Percentiles rank a stretch among this genome's conserved stretches.
phyloP scores from a whole-genome alignment of 2,329 filamentous ascomycete genomes.

The Trichoderma hamatum region DNA sequence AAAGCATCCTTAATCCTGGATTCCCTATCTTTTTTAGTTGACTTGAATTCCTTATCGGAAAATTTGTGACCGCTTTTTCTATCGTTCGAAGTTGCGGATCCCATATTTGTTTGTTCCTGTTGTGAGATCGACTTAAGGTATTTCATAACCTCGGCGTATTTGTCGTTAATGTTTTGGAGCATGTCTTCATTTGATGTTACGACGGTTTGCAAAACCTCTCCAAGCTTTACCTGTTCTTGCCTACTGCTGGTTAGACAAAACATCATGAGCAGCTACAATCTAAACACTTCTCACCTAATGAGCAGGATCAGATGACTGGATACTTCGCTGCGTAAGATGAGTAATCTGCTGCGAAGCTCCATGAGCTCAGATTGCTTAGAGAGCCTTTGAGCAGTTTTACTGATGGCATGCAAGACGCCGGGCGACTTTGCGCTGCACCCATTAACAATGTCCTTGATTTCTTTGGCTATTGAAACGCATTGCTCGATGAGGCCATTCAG shows the following conservation, averaged over 20 bases:
- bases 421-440: background rate
- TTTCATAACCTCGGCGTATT: background rate
- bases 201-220: background rate
- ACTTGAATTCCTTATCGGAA: background rate
- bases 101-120: background rate
- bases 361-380: background rate
- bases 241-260: background rate
- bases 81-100: background rate
- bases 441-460: background rate
- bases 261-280: background rate
- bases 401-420: background rate
- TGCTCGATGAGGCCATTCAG: background rate
- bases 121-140: background rate
- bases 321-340: background rate
- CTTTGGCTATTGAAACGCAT: background rate
- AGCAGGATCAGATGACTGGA: constrained; percentile 8
- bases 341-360: background rate
- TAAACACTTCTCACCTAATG: background rate
- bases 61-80: background rate
- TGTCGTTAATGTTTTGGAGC: background rate
- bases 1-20: background rate
- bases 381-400: background rate
- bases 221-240: background rate
- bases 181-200: background rate
- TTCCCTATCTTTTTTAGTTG: background rate